Conservation (phyloP, 2,329 filamentous ascomycete species). For the Exutisphaerella laricina region DNA sequence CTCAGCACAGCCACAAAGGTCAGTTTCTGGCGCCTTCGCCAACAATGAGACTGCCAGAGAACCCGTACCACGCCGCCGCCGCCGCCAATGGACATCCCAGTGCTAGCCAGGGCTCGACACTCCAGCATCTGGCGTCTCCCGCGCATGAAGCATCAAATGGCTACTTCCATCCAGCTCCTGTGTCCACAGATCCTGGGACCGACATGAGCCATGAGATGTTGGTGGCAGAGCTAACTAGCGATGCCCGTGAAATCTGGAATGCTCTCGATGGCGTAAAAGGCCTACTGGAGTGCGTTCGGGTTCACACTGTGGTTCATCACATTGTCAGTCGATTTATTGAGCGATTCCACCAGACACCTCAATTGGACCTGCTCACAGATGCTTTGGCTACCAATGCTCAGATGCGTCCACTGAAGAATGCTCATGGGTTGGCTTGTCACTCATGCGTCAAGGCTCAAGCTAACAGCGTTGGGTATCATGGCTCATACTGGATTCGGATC, state of each 20-base stretch:
- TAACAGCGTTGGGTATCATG: slow-evolving; percentile 27
- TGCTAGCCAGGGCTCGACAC: slow-evolving; percentile 3
- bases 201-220: slow-evolving; percentile 16
- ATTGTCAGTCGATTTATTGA: slow-evolving; percentile 53
- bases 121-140: background rate
- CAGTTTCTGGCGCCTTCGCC: slow-evolving; percentile 7
- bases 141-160: slow-evolving; percentile 2
- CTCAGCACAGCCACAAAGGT: slow-evolving; percentile 12
- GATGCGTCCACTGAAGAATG: slow-evolving; percentile 41
- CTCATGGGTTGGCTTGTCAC: slow-evolving; percentile 41
- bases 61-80: slow-evolving; percentile 14
- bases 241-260: slow-evolving; percentile 60
- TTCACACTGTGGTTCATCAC: slow-evolving; percentile 58
- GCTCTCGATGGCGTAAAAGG: slow-evolving; percentile 54
- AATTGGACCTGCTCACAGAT: slow-evolving; percentile 51
- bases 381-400: slow-evolving; percentile 39
- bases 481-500: slow-evolving; percentile 34
- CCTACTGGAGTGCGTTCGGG: slow-evolving; percentile 56
- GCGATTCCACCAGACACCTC: slow-evolving; percentile 53
- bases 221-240: slow-evolving; percentile 41
- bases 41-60: slow-evolving; percentile 11
- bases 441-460: slow-evolving; percentile 22
- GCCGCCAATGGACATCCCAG: slow-evolving; percentile 7
- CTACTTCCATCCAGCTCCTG: background rate
- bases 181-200: background rate